Evolutionary conservation across 768 basidiomycete genomes (phyloP).

Genomic region (Peribolospora kevripleyi): DNA sequence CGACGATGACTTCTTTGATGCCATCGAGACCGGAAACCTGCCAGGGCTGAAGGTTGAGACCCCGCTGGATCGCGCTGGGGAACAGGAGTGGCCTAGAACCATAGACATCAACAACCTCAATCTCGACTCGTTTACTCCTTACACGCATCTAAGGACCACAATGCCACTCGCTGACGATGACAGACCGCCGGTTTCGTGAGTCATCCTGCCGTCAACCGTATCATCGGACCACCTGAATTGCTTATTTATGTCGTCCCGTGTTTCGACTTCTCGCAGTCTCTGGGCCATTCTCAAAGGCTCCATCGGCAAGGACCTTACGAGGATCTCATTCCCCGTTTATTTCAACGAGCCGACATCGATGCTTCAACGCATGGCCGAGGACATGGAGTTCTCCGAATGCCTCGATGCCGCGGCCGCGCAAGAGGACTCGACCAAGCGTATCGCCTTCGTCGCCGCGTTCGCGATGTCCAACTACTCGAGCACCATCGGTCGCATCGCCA

Average conservation of each 20-base stretch:
- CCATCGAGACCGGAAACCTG: conserved; percentile 58
- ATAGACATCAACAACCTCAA: conserved; percentile 15
- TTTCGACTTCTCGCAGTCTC: conserved; percentile 26
- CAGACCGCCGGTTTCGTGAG: conserved; percentile 39
- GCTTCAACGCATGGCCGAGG: conserved; percentile 90
- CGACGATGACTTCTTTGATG: conserved; percentile 90
- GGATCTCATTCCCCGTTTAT: conserved; percentile 80
- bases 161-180: conserved; percentile 48
- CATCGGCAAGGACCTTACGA: conserved; percentile 90
- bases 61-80: conserved; percentile 27
- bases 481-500: conserved; percentile 85
- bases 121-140: conserved; percentile 37
- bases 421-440: conserved; percentile 47
- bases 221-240: background rate
- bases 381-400: conserved; percentile 24
- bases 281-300: conserved; percentile 89
- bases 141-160: conserved; percentile 33
- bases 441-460: conserved; percentile 85
- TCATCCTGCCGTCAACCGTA: conserved; percentile 10
- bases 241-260: background rate
- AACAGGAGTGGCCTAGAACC: conserved; percentile 7
- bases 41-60: conserved; percentile 50
- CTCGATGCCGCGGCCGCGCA: conserved; percentile 62
- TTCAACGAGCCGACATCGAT: conserved; percentile 66
- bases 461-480: conserved; percentile 96